Evolutionary conservation across 352 stramenopile genomes (phyloP), one percentile per base, ranked within the genome.

Genomic region (Phytophthora foliorum): DNA sequence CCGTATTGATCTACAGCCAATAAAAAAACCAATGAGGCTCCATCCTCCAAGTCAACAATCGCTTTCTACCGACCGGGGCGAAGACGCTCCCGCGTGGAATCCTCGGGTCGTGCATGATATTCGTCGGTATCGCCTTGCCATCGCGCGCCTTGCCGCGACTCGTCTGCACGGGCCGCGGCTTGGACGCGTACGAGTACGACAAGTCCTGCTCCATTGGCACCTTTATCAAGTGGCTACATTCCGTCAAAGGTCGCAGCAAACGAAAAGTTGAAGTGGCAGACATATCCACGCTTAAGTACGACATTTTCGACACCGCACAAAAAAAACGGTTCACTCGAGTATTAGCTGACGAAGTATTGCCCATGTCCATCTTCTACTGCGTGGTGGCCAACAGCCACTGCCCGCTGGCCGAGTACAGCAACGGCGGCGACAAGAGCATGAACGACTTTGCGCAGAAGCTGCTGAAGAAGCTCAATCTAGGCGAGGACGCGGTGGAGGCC

Each of bases 351-450:
- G n/a, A n/a, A n/a, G n/a, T n/a, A n/a, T n/a, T n/a, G n/a, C n/a
- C n/a, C n/a, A n/a, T 96, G 89, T 75, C 88, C 57, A 96, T 96
- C 74, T 95, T 86, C 71, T 96, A 95, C 81, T 96, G 88, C 67
- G 78, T 96, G 10, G 80, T 96, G 56, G 89, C 88, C 48, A 96
- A 96, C 70, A 77, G 74, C 55, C 66, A 92, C 82, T 94, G 86
- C 44, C 75, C 89, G 58, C 75, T 96, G 56, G 82, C 87, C 17
- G 88, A 96, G 74, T 84, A 87, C 71, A 93, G 86, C 76, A 93
- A 93, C 38, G 82, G 79, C 52, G 87, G 88, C 46, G 82, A 93
- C 72, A 91, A 93, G 71, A 89, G 90, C 70, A 94, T 95, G 86
- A 91, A 78, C 74, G 88, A 96, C 56, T 91, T 96, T 53, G 89